Evolutionary conservation across 2,329 filamentous ascomycete species (phyloP), one percentile per base, ranked within the genome.

Genomic region (Amesomyces nigricolor): DNA sequence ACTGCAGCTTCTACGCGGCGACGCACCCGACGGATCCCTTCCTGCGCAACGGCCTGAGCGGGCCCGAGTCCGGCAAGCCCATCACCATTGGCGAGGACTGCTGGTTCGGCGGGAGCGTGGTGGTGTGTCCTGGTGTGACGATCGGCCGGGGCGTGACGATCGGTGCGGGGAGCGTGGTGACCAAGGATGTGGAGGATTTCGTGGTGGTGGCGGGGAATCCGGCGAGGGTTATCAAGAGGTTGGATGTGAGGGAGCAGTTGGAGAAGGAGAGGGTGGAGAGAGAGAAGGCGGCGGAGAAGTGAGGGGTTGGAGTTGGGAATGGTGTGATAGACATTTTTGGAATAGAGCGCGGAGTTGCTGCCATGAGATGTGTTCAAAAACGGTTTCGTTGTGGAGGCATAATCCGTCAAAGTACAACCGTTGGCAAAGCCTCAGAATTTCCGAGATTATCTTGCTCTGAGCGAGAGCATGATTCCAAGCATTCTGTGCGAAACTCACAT

Each of bases 91-190:
- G 86, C 0, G 85, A 90, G 61, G 90, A 95, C 72, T 88, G 88
- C 71, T 90, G 88, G 88, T 71, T 92, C 30, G 88, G 85, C 1
- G 87, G 87, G 0, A 86, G 85, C 65, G 83, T 83, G 5, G 81
- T 77, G 19, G 80, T 95, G 16, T 73, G 91, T 43, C 83, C 88
- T 0, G 90, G 90, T 0, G 83, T 95, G 22, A 91, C 80, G 1
- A 86, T 95, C 61, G 90, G 91, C 0, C 77, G 79, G 53, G 89
- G 90, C 0, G 78, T 75, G 4, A 88, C 85, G 0, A 78, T 95
- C 58, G 91, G 89, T 1, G 90, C 91, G 1, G 89, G 87, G 1
- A 89, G 86, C 67, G 88, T 95, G 4, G 89, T 95, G 22, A 94
- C 88, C 2, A 94, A 86, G 72, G 76, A 86, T 68, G 79, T 89